A percentile compares a stretch with the other conserved stretches of the same genome.
phyloP scores from a whole-genome alignment of 2,329 filamentous ascomycete species.

The Aspergillus ochraceus region DNA sequence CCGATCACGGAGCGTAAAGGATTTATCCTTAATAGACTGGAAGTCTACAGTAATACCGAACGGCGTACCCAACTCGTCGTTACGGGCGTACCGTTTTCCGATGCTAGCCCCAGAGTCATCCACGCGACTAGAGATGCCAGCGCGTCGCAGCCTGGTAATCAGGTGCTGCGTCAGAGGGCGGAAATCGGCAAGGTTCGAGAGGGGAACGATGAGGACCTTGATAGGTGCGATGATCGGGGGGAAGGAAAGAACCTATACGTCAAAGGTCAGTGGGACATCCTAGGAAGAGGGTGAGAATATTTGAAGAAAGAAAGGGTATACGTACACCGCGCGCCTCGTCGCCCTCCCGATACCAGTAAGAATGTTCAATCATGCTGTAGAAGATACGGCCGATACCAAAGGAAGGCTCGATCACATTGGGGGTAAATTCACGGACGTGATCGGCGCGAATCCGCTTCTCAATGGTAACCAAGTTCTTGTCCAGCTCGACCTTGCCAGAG shows the following conservation, averaged over 20 bases:
- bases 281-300: not conserved
- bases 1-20: constrained; percentile 83
- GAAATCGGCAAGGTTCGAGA: constrained; percentile 80
- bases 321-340: constrained; percentile 85
- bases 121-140: constrained; percentile 78
- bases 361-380: constrained; percentile 90
- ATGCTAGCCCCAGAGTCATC: constrained; percentile 91
- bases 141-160: constrained; percentile 71
- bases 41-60: constrained; percentile 95
- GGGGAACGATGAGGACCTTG: constrained; percentile 88
- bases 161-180: constrained; percentile 72
- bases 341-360: constrained; percentile 85
- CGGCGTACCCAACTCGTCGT: constrained; percentile 93
- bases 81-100: constrained; percentile 90
- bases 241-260: constrained; percentile 66
- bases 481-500: constrained; percentile 74
- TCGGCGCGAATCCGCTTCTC: constrained; percentile 81
- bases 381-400: constrained; percentile 96
- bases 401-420: constrained; percentile 95
- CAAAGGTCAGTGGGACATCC: not conserved
- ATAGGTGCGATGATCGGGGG: constrained; percentile 81
- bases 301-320: constrained; percentile 27
- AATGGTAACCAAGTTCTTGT: constrained; percentile 76
- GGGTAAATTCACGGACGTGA: constrained; percentile 85
- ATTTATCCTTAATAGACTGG: constrained; percentile 85